Evolutionary conservation across 441 rosid genomes (phyloP).

Genomic region (Arabidopsis hybrid): DNA sequence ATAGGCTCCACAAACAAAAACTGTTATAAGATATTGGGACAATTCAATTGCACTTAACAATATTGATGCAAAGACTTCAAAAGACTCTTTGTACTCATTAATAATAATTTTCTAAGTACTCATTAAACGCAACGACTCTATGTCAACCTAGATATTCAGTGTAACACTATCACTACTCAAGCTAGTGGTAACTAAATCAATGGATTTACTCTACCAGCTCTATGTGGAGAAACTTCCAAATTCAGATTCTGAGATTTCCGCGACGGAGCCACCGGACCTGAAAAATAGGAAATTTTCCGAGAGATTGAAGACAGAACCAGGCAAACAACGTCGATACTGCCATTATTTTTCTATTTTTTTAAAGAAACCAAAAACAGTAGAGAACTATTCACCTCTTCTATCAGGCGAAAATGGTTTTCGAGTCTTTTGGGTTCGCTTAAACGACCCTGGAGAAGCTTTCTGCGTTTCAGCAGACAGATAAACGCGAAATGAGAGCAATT

Average conservation of each 20-base stretch:
- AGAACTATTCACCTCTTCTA: conserved; percentile 51
- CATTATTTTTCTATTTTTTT: conserved; percentile 6
- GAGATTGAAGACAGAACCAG: conserved; percentile 7
- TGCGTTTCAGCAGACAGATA: conserved; percentile 52
- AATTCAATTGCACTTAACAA: not conserved
- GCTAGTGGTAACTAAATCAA: conserved; percentile 1
- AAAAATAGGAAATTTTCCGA: conserved; percentile 25
- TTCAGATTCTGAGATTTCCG: conserved; percentile 67
- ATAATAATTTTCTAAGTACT: conserved; percentile 1
- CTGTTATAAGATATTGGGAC: conserved; percentile 6
- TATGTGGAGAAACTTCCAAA: conserved; percentile 87
- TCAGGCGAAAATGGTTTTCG: conserved; percentile 50
- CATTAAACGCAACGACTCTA: not conserved
- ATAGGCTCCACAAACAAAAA: conserved; percentile 36
- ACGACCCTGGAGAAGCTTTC: conserved; percentile 46
- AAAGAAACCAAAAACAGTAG: conserved; percentile 10
- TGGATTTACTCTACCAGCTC: conserved; percentile 72
- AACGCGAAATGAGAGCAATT: conserved; percentile 53
- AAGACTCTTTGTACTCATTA: not conserved
- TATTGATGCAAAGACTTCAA: not conserved
- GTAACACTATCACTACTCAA: not conserved
- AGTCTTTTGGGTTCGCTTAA: conserved; percentile 46
- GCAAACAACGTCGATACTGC: conserved; percentile 15
- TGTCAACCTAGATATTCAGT: not conserved
- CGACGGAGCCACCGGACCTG: conserved; percentile 52